These are phyloP conservation scores for Fusarium chlamydosporum DNA, from an alignment of 2,329 filamentous ascomycete genomes.

Conservation along the genomic window DNA sequence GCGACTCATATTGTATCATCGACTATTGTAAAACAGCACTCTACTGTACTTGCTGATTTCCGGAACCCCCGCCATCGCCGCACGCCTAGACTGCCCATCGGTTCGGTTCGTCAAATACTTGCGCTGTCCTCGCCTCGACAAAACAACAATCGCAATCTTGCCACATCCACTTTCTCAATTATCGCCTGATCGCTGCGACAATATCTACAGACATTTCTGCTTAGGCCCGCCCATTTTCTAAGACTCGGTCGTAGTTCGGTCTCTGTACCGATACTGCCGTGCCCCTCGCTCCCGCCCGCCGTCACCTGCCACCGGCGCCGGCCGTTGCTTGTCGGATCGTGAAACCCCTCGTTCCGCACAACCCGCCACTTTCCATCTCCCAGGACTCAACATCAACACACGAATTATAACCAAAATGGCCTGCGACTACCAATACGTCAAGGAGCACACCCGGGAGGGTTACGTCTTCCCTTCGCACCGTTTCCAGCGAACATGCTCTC, in stretches of 20 bases:
- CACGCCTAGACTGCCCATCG: constrained; percentile 8
- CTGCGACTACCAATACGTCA: constrained; percentile 54
- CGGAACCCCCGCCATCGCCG: constrained; percentile 37
- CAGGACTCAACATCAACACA: constrained; percentile 13
- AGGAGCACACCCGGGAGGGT: constrained; percentile 53
- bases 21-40: constrained; percentile 10
- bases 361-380: constrained; percentile 25
- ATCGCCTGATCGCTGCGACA: constrained; percentile 11
- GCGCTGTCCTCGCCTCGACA: constrained; percentile 18
- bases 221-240: constrained; percentile 2
- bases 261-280: constrained; percentile 37
- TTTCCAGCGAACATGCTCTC: constrained; percentile 68
- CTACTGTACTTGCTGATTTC: constrained; percentile 26
- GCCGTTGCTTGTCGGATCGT: constrained; percentile 34
- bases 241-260: constrained; percentile 35
- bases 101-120: constrained; percentile 21
- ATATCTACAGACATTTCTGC: neutral
- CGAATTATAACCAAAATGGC: constrained; percentile 42
- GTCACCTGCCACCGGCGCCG: constrained; percentile 42
- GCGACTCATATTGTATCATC: constrained; percentile 28
- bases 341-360: constrained; percentile 38
- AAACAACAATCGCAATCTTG: constrained; percentile 19
- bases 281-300: constrained; percentile 35
- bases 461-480: constrained; percentile 75
- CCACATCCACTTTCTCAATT: constrained; percentile 19